These are phyloP conservation scores for Pythium brassicae DNA, from an alignment of 352 stramenopile genomes.

Conservation along the genomic window DNA sequence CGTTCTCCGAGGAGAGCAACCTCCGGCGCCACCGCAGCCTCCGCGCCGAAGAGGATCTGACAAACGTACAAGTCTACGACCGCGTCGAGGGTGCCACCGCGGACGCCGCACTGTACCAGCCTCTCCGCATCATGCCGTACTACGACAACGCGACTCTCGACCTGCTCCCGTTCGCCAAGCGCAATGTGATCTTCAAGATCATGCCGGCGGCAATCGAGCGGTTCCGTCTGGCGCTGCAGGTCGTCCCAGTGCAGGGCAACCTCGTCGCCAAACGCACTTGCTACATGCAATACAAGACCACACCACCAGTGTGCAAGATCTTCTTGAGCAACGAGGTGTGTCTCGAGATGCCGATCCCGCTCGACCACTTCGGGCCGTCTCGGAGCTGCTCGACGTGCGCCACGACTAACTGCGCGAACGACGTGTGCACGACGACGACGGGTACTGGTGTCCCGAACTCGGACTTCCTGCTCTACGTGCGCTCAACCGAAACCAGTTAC, in stretches of 20 bases:
- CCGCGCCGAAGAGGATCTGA: slow-evolving; percentile 8
- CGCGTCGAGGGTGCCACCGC: slow-evolving; percentile 22
- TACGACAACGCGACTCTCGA: slow-evolving; percentile 54
- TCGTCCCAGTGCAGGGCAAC: slow-evolving; percentile 64
- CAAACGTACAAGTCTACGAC: slow-evolving; percentile 34
- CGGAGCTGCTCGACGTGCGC: slow-evolving; percentile 39
- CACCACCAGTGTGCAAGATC: slow-evolving; percentile 47
- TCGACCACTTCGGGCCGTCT: slow-evolving; percentile 51
- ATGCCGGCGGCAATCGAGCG: slow-evolving; percentile 62
- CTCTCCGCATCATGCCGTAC: slow-evolving; percentile 64
- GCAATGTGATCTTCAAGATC: slow-evolving; percentile 40
- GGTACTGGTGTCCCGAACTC: slow-evolving; percentile 35
- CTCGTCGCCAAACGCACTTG: slow-evolving; percentile 59
- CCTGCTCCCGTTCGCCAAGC: slow-evolving; percentile 28
- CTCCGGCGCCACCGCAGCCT: not conserved
- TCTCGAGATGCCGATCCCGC: slow-evolving; percentile 70
- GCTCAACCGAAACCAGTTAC: slow-evolving; percentile 39
- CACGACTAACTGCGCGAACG: slow-evolving; percentile 30
- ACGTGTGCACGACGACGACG: slow-evolving; percentile 26
- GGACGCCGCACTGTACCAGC: slow-evolving; percentile 22
- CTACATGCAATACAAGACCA: slow-evolving; percentile 48
- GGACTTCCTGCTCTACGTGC: slow-evolving; percentile 76
- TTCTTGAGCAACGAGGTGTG: slow-evolving; percentile 51
- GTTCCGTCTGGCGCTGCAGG: slow-evolving; percentile 45
- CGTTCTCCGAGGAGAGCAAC: slow-evolving; percentile 9